Evolutionary conservation across 73 alveolate genomes (phyloP).

Genomic region (Paramecium caudatum): DNA sequence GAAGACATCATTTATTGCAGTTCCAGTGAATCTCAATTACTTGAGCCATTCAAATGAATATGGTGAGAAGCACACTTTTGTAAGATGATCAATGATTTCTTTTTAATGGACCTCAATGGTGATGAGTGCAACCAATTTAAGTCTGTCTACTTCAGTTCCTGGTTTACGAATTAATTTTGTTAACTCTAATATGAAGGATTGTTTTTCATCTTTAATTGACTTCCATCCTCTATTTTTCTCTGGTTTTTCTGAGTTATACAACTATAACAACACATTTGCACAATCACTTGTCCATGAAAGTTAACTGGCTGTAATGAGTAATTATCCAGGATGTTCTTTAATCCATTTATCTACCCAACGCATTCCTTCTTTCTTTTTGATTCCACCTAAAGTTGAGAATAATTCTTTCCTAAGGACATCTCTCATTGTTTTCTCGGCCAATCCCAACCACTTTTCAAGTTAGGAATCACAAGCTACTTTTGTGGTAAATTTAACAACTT

Average conservation of each 20-base stretch:
- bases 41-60: constrained; percentile 96
- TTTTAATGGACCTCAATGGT: constrained; percentile 97
- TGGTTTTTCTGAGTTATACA: constrained; percentile 76
- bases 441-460: constrained; percentile 97
- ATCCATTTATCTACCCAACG: constrained; percentile 87
- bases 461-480: constrained; percentile 93
- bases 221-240: constrained; percentile 74
- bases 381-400: constrained; percentile 70
- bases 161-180: constrained; percentile 78
- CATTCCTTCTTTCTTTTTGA: constrained; percentile 74
- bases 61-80: constrained; percentile 78
- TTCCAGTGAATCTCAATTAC: constrained; percentile 89
- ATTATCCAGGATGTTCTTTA: constrained; percentile 89
- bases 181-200: constrained; percentile 68
- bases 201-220: constrained; percentile 68
- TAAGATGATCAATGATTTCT: constrained; percentile 91
- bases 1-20: constrained; percentile 82
- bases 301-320: constrained; percentile 89
- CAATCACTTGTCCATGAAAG: constrained; percentile 87
- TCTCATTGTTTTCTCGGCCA: constrained; percentile 93
- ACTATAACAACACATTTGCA: not conserved
- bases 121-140: constrained; percentile 92
- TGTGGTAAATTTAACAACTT: constrained; percentile 86
- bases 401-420: constrained; percentile 87
- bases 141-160: constrained; percentile 81